Base-by-base conservation (phyloP, 2,329 filamentous ascomycete genomes). In the Aspergillus ibericus region DNA sequence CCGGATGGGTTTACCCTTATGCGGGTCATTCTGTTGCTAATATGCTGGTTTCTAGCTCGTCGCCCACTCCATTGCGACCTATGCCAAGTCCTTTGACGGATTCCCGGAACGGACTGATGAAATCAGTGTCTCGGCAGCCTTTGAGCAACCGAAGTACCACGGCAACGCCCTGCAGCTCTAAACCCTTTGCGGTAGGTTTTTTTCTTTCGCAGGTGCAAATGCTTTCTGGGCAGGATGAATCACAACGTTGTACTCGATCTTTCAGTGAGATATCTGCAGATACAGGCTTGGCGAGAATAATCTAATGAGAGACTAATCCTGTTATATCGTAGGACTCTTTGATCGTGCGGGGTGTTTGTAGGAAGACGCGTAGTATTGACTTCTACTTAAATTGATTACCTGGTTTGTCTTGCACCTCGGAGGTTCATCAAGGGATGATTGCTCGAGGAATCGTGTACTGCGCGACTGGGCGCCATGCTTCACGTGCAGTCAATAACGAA, bases 61-160 rank as follows among this genome's bases (percentile, higher is more conserved):
- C 64, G 88, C 89, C 2, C 87, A 90, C 73, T 87, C 86, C 1
- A 85, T 91, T n/a, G 89, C 88, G 1, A 88, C 85, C 0, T 91
- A 85, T 66, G 88, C 88, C 10, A 70, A 77, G 3, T 88, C 86
- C 0, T 86, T 90, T 63, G 78, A 88, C 4, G 85, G 82, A 9
- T 88, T 90, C 74, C 88, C 88, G 0, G 72, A 85, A 73, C 78
- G 86, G 38, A 68, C 64, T 25, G 60, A 58, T 4, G 53, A 60
- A 27, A 40, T 55, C n/a, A 51, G 32, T 44, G 49, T 44, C 20
- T 56, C 38, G 4, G 18, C 54, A 40, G 44, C 59, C 29, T n/a
- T 40, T 9, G 50, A 64, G 51, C 49, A 54, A 15, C 55, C 35
- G 18, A 64, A 66, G 49, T 66, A 66, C 36, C 60, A 60, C 20